Conservation (phyloP, 2,329 filamentous ascomycete species). For the Aureobasidium leucospermi region DNA sequence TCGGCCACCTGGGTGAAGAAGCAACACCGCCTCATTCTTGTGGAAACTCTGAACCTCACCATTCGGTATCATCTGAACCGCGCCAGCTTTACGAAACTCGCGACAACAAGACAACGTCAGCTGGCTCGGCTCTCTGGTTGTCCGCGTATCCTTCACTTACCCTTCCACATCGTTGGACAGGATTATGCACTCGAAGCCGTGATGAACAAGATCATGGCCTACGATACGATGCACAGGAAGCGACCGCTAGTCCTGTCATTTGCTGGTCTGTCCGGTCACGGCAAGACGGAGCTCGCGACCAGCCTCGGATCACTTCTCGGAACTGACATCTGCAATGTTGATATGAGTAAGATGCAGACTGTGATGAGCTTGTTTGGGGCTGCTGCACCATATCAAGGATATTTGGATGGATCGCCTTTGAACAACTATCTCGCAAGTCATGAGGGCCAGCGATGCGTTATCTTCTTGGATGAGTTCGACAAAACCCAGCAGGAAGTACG, state of each 20-base stretch:
- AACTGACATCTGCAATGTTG: constrained; percentile 25
- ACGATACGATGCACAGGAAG: neutral
- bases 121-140: neutral
- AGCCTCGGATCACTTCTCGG: constrained; percentile 36
- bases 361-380: neutral
- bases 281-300: constrained; percentile 43
- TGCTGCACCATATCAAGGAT: neutral
- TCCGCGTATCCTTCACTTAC: neutral
- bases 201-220: neutral
- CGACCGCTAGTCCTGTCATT: constrained; percentile 29
- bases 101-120: neutral
- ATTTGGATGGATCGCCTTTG: constrained; percentile 33
- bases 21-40: neutral
- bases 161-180: neutral
- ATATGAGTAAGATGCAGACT: neutral
- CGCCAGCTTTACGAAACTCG: neutral
- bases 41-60: neutral
- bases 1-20: neutral
- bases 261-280: constrained; percentile 42
- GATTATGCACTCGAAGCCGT: neutral
- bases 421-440: constrained; percentile 43
- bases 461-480: constrained; percentile 48
- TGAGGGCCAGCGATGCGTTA: constrained; percentile 31
- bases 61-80: neutral
- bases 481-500: constrained; percentile 37